A percentile compares a stretch with the other conserved stretches of the same genome.
Evolutionary conservation across 1,284 basidiomycete species (phyloP).

Genomic region (Termitomyces sp.): DNA sequence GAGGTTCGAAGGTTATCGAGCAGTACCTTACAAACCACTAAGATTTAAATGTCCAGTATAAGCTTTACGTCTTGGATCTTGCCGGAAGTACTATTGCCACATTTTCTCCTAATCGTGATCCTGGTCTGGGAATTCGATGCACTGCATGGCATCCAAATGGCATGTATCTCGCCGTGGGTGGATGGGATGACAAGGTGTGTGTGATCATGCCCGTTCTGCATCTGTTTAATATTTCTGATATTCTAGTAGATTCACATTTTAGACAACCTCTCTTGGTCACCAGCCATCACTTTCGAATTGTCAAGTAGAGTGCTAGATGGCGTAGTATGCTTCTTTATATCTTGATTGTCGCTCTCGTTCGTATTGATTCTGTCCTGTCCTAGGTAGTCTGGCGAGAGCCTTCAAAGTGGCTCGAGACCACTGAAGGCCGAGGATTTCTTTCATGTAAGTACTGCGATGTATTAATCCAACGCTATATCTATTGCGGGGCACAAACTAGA

Average conservation of each 20-base stretch:
- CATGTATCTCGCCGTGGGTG: conserved; percentile 70
- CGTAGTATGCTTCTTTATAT: conserved; percentile 42
- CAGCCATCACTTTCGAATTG: conserved; percentile 61
- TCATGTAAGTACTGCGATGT: conserved; percentile 58
- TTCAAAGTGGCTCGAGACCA: conserved; percentile 71
- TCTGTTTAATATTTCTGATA: neutral
- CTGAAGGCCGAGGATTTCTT: conserved; percentile 74
- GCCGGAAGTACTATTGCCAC: conserved; percentile 66
- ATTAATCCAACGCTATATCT: neutral
- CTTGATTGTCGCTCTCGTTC: neutral
- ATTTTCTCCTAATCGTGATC: conserved; percentile 68
- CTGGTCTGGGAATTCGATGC: conserved; percentile 72
- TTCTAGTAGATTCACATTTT: conserved; percentile 65
- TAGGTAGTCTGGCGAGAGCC: conserved; percentile 82
- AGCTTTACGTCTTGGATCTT: conserved; percentile 71
- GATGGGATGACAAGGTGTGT: conserved; percentile 79
- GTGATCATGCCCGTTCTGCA: neutral
- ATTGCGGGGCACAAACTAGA: conserved; percentile 35
- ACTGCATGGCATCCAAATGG: conserved; percentile 83
- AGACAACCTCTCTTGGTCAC: conserved; percentile 74
- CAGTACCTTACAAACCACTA: neutral
- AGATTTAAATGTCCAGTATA: conserved; percentile 53
- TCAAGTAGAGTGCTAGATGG: conserved; percentile 48
- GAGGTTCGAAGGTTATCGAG: conserved; percentile 46
- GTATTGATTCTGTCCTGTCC: neutral